Evolutionary conservation across 1,139 yeast species (phyloP), one percentile per base, ranked within the genome.

Genomic region (Yamadazyma diospyri): DNA sequence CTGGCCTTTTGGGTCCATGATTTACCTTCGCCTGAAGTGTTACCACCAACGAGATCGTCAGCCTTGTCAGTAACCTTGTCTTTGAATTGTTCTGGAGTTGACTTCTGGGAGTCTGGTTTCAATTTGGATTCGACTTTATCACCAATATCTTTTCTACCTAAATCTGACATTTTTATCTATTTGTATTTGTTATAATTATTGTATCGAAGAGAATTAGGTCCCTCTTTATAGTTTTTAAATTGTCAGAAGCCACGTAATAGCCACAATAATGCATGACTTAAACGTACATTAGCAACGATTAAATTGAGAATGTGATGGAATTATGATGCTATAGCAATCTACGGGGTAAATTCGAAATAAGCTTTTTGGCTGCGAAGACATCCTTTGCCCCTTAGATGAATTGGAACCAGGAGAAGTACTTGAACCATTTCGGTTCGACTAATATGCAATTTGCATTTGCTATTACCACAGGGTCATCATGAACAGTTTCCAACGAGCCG

Each of bases 401-500:
- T 9, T 31, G 33, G 16, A 43, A 57, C 86, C 87, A 81, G n/a
- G 64, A 51, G 33, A 81, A 63, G 47, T 75, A 81, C 48, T 76
- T 80, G 61, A 82, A 82, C 94, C 94, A 83, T 48, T 66, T 77
- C 7, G 94, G 94, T 47, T 83, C 89, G 2, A 83, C 88, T 35
- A 83, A 59, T 1, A 82, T 59, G 53, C 89, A 81, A 19, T 57
- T 58, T 0, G 85, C 83, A 12, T 61, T 57, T 1, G 88, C 92
- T 37, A 69, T 62, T 18, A 66, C 48, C 4, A 61, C 61, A 53
- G 25, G 52, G 50, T 17, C 23, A 1, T 45, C 57, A 14, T 40
- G 37, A 27, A 76, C 51, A 1, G 83, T 69, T 39, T 72, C 74
- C 28, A 81, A 53, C 12, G 63, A 53, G 2, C 96, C 97, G 23